These are phyloP conservation scores for Ceratocystis eucalypticola DNA, from an alignment of 2,329 filamentous ascomycete species.

Conservation along the genomic window DNA sequence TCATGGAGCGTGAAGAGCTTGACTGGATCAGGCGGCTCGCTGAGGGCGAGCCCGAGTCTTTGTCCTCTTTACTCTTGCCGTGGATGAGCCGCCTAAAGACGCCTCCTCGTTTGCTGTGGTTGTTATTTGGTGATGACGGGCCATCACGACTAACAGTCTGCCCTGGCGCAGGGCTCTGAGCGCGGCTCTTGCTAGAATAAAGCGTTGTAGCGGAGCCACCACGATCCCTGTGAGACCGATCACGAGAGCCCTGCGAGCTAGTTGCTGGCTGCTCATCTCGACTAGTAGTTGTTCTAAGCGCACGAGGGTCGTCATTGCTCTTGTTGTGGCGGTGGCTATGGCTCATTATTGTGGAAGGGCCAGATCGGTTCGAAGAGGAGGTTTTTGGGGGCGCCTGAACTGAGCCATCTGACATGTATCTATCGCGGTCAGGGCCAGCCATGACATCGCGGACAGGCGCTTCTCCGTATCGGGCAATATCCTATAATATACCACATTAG, in stretches of 20 bases:
- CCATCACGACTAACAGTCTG: slow-evolving; percentile 40
- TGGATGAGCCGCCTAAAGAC: slow-evolving; percentile 16
- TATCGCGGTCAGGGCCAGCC: slow-evolving; percentile 55
- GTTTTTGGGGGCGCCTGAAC: slow-evolving; percentile 44
- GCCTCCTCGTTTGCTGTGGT: slow-evolving; percentile 29
- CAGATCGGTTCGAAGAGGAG: slow-evolving; percentile 48
- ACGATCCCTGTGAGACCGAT: slow-evolving; percentile 36
- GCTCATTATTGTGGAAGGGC: slow-evolving; percentile 47
- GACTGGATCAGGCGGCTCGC: slow-evolving; percentile 1
- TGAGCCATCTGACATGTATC: slow-evolving; percentile 42
- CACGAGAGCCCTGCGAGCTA: not conserved
- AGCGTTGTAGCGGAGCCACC: slow-evolving; percentile 32
- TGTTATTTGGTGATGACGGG: slow-evolving; percentile 23
- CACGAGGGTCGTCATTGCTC: slow-evolving; percentile 52
- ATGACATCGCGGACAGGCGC: slow-evolving; percentile 60
- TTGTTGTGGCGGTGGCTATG: slow-evolving; percentile 53
- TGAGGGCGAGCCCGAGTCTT: slow-evolving; percentile 23
- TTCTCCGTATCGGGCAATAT: slow-evolving; percentile 64
- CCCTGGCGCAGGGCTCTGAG: slow-evolving; percentile 72
- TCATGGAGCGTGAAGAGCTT: slow-evolving; percentile 27
- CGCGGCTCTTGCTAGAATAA: slow-evolving; percentile 43
- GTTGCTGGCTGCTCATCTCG: slow-evolving; percentile 45
- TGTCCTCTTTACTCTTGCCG: slow-evolving; percentile 17
- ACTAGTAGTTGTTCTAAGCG: slow-evolving; percentile 57
- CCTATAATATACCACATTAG: slow-evolving; percentile 31